phyloP scores from a whole-genome alignment of 441 rosid genomes.

The Populus tomentosa region DNA sequence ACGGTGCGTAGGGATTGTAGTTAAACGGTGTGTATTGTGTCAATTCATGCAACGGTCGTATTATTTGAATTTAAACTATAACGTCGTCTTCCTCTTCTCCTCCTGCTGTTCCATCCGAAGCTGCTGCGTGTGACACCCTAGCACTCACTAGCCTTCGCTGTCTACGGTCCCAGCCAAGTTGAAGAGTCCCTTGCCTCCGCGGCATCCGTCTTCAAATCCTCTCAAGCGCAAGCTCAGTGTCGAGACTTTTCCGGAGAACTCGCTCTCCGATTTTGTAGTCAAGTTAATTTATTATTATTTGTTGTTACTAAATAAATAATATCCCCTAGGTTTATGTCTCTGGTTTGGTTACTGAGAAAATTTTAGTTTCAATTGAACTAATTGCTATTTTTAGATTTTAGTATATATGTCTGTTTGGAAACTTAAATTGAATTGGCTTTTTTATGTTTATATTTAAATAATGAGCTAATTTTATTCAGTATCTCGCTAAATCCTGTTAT shows the following conservation, averaged over 20 bases:
- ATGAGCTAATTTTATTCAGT: neutral
- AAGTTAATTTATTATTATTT: neutral
- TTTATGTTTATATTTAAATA: no score
- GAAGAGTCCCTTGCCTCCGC: conserved; percentile 74
- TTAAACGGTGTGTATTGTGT: no score
- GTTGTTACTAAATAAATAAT: neutral
- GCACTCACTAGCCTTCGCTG: conserved; percentile 41
- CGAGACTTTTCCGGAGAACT: conserved; percentile 42
- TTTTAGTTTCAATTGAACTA: no score
- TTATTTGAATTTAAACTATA: no score
- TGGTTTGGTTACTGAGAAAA: neutral
- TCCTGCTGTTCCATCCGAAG: no score
- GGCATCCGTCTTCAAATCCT: conserved; percentile 85
- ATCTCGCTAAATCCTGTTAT: neutral
- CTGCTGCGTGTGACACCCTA: conserved; percentile 16
- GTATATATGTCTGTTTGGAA: no score
- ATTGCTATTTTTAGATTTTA: no score
- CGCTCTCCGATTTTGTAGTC: conserved; percentile 3
- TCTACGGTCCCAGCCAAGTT: conserved; percentile 35
- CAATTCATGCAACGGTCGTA: no score
- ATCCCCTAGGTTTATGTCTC: neutral
- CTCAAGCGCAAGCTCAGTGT: conserved; percentile 80
- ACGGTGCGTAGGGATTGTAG: no score
- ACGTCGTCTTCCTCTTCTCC: no score
- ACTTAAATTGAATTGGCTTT: no score